A percentile compares a stretch with the other conserved stretches of the same genome.
Evolutionary conservation across 805 yeast genomes (phyloP).

Genomic region (Candida morakotiae): DNA sequence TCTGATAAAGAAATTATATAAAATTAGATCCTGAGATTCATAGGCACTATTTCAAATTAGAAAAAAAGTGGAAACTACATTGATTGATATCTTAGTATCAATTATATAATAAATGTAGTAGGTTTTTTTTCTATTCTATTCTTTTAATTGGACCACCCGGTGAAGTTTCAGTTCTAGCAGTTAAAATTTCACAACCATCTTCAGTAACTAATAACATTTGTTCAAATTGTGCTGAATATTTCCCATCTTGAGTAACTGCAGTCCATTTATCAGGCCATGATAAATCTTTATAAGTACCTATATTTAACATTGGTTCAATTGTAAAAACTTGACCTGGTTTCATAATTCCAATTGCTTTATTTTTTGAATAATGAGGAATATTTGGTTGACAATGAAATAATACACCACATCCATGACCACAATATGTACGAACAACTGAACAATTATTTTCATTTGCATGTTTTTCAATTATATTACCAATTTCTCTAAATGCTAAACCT

Average conservation of each 20-base stretch:
- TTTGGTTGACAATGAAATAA: slow-evolving; percentile 91
- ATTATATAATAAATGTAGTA: not conserved
- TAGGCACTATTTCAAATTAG: too few relatives aligned
- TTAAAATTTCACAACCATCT: slow-evolving; percentile 84
- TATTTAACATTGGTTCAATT: slow-evolving; percentile 93
- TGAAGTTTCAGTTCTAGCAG: slow-evolving; percentile 72
- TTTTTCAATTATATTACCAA: slow-evolving; percentile 85
- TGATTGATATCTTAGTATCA: slow-evolving; percentile 19
- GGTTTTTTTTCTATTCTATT: slow-evolving; percentile 21
- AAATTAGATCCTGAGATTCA: too few relatives aligned
- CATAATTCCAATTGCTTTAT: slow-evolving; percentile 90
- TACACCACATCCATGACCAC: slow-evolving; percentile 90
- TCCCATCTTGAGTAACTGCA: slow-evolving; percentile 85
- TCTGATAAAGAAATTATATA: slow-evolving; percentile 15
- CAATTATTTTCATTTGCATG: slow-evolving; percentile 76
- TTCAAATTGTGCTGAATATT: slow-evolving; percentile 89
- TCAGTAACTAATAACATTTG: slow-evolving; percentile 92
- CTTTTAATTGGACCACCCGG: slow-evolving; percentile 86
- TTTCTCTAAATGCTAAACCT: slow-evolving; percentile 78
- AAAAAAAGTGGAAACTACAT: slow-evolving; percentile 18
- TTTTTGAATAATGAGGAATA: slow-evolving; percentile 90
- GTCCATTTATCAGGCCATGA: slow-evolving; percentile 99
- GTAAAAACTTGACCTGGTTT: slow-evolving; percentile 97
- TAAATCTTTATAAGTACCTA: slow-evolving; percentile 75
- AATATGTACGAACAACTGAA: slow-evolving; percentile 84